A percentile compares a stretch with the other conserved stretches of the same genome.
phyloP scores from a whole-genome alignment of 495 filamentous ascomycete species.

The Trichoderma erinaceum region DNA sequence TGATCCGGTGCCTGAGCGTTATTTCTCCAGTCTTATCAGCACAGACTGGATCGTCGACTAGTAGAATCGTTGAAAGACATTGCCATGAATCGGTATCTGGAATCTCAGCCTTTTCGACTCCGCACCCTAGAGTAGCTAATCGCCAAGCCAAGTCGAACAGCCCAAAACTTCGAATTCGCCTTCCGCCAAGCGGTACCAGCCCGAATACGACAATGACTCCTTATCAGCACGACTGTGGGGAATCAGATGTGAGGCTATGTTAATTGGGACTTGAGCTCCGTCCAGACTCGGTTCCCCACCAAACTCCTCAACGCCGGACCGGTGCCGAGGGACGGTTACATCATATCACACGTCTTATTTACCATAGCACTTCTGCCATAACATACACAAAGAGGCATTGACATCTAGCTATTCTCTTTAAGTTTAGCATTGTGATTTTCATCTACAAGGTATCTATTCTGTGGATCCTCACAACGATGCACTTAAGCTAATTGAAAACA shows the following conservation, averaged over 20 bases:
- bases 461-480: background rate
- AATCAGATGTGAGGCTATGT: background rate
- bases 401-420: background rate
- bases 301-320: slow-evolving; percentile 3
- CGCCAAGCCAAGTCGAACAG: no score
- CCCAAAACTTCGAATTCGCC: no score
- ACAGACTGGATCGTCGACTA: background rate
- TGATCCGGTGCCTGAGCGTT: background rate
- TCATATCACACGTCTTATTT: background rate
- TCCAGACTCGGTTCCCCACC: background rate
- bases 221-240: background rate
- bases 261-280: background rate
- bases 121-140: no score
- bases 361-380: slow-evolving; percentile 3
- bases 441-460: background rate
- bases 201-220: background rate
- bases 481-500: background rate
- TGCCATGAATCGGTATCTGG: no score
- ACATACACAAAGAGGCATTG: background rate
- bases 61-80: background rate
- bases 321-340: slow-evolving; percentile 7
- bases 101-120: no score
- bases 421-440: background rate
- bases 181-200: background rate
- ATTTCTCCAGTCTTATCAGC: background rate